Percentiles rank a stretch among this genome's conserved stretches.
These are phyloP conservation scores for Didymella glomerata DNA, from an alignment of 2,329 filamentous ascomycete genomes.

Conservation along the genomic window DNA sequence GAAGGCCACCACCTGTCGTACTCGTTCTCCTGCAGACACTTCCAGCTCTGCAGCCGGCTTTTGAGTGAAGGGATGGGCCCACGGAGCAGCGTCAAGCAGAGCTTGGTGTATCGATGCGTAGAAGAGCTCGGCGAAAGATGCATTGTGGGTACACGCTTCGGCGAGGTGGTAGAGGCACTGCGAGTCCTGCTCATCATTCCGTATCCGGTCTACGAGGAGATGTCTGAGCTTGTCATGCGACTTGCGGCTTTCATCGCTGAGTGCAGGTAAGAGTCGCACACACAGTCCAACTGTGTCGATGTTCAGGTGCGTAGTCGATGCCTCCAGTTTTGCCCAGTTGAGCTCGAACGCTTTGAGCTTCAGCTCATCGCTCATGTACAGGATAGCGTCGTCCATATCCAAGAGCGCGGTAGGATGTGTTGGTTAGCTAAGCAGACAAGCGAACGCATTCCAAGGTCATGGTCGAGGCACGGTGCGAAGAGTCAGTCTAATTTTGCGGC, in stretches of 20 bases:
- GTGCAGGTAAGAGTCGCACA: conserved; percentile 13
- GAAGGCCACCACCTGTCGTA: conserved; percentile 26
- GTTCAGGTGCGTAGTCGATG: conserved; percentile 24
- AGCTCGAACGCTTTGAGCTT: conserved; percentile 34
- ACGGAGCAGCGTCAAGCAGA: conserved; percentile 5
- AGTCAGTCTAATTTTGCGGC: conserved; percentile 20
- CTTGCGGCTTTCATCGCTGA: background rate
- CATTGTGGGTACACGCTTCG: conserved; percentile 35
- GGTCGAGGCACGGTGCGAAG: conserved; percentile 9
- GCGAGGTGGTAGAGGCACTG: conserved; percentile 37
- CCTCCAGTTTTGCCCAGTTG: conserved; percentile 33
- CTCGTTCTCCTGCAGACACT: conserved; percentile 13
- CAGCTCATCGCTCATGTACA: conserved; percentile 33
- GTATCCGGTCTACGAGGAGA: conserved; percentile 32
- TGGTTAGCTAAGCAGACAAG: conserved; percentile 10
- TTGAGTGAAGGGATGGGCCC: background rate
- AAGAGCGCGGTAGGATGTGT: background rate
- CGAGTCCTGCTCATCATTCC: conserved; percentile 21
- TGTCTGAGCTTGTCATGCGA: conserved; percentile 23
- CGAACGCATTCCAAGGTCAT: conserved; percentile 21
- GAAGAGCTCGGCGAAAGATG: conserved; percentile 23
- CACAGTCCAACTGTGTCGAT: conserved; percentile 24
- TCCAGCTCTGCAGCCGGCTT: background rate
- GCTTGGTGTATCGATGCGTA: conserved; percentile 25
- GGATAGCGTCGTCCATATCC: conserved; percentile 31